These are phyloP conservation scores for Strobilomyces echinocephalus DNA, from an alignment of 768 basidiomycete genomes.

Conservation along the genomic window DNA sequence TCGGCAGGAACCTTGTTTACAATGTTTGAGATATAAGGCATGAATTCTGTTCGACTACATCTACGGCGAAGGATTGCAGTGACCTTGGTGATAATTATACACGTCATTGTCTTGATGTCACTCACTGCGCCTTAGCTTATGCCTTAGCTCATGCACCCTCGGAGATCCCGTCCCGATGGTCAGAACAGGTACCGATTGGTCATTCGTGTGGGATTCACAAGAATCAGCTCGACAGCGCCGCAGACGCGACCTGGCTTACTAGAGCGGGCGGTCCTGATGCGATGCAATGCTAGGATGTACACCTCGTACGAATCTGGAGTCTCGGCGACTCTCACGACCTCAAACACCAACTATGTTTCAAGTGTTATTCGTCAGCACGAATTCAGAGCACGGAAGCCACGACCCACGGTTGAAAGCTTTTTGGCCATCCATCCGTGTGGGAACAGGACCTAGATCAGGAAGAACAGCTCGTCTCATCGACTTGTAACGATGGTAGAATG, in stretches of 20 bases:
- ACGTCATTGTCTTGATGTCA: neutral
- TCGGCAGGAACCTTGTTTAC: no score
- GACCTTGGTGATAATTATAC: no score
- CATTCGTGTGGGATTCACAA: neutral
- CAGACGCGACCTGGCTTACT: no score
- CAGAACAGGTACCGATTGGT: neutral
- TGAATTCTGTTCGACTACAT: no score
- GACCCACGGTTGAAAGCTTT: slow-evolving; percentile 1
- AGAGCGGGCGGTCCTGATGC: neutral
- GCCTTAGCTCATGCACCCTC: no score
- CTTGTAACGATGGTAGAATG: neutral
- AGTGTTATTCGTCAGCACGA: neutral
- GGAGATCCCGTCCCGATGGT: neutral
- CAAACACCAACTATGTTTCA: neutral
- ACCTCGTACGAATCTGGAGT: neutral
- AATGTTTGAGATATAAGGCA: no score
- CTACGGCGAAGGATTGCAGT: no score
- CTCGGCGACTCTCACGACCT: neutral
- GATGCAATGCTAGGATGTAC: neutral
- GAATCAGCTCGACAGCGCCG: no score
- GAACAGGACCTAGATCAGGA: neutral
- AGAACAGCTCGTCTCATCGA: neutral
- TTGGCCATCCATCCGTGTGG: no score
- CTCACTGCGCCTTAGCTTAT: no score
- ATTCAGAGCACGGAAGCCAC: neutral